phyloP scores from a whole-genome alignment of 306 rosid species.

The Prunus kanzakura region DNA sequence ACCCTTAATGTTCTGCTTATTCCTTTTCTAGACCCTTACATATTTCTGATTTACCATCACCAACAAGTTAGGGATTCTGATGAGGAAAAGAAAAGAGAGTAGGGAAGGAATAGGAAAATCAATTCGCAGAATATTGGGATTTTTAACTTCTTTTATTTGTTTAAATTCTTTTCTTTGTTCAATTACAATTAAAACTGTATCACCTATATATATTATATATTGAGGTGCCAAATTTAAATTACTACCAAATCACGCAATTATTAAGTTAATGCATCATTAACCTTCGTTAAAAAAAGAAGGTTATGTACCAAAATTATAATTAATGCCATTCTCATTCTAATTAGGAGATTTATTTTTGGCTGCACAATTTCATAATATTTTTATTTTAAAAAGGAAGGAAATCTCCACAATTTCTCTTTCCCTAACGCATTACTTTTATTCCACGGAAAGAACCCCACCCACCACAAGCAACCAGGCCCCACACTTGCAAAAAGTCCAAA shows the following conservation, averaged over 20 bases:
- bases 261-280: background rate
- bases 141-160: background rate
- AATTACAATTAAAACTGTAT: background rate
- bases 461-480: constrained; percentile 4
- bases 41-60: background rate
- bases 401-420: background rate
- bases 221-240: too few species aligned
- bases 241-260: too few species aligned
- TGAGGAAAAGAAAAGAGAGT: background rate
- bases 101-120: background rate
- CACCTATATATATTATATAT: background rate
- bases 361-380: background rate
- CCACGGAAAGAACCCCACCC: constrained; percentile 28
- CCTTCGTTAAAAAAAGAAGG: background rate
- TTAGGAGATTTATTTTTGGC: background rate
- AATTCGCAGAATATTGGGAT: background rate
- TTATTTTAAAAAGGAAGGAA: background rate
- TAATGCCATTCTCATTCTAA: background rate
- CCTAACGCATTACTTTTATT: constrained; percentile 19
- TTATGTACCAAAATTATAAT: background rate
- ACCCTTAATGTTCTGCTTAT: too few species aligned
- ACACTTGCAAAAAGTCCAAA: background rate
- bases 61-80: background rate
- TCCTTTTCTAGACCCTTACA: too few species aligned
- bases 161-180: background rate